Base-by-base conservation (phyloP, 225 moss, liverwort and hornwort genomes). In the Asterella californica region DNA sequence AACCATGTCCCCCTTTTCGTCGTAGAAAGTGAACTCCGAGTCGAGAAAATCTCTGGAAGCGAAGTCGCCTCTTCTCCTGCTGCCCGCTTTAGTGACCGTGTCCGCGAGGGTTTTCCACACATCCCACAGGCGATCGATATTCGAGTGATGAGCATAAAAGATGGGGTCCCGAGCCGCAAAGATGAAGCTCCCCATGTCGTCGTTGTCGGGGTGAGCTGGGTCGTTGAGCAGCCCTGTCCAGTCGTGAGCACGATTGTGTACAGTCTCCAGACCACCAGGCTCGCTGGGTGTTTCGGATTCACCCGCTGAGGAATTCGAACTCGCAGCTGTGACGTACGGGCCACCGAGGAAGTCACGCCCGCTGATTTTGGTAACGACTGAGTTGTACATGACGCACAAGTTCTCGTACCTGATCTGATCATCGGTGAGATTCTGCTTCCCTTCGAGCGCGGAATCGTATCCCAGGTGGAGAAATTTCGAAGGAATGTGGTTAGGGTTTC, bases 131-230 rank as follows among this genome's bases (percentile, higher is more conserved):
- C 67, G 67, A 30, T 67, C 67, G 42, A 42, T 42, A 7, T 42
- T 42, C 4, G 42, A 42, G 42, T 42, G 42, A 42, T 42, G 42
- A 42, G 32, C 30, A 32, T 32, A 67, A 32, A 67, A 67, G 33
- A 67, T 32, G 34, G 67, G 67, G 34, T 67, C 67, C 11, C 67
- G 67, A 15, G 27, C 67, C 12, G 34, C 81, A 7, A 84, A 72
- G 75, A 75, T 67, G 42, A 42, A 42, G 42, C 42, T 42, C 7
- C 42, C 42, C 42, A 42, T 42, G 42, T 42, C 42, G 3, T 78
- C 86, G 88, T 71, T 48, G 86, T 88, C 70, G 15, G 86, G 84
- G 19, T 84, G 81, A 6, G 83, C 79, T 10, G 82, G 82, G 42
- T 75, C 66, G 15, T 24, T 24, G 4, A 25, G 79, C 37, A 78